Percentiles rank a stretch among this genome's conserved stretches.
phyloP scores from a whole-genome alignment of 495 filamentous ascomycete genomes.

The Pyrenula massariospora region DNA sequence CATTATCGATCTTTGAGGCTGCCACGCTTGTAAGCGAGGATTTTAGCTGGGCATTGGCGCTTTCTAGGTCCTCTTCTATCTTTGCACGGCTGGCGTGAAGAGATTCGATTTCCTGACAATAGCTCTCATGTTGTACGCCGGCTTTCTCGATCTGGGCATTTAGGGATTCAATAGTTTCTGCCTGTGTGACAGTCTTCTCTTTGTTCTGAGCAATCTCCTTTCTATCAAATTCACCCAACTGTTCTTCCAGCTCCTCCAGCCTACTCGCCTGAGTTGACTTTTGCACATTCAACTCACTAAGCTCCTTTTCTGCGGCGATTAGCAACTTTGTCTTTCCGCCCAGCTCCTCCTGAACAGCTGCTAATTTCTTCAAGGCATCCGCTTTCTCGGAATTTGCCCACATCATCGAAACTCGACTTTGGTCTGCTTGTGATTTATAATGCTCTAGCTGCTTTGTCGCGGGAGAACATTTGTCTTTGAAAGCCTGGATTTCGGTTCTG shows the following conservation, averaged over 20 bases:
- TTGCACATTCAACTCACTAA: background rate
- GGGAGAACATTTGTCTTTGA: background rate
- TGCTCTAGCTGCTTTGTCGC: background rate
- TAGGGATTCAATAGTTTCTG: background rate
- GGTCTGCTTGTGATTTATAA: background rate
- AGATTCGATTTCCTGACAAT: background rate
- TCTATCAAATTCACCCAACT: background rate
- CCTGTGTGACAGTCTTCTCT: background rate
- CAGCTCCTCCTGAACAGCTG: background rate
- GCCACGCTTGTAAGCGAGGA: background rate
- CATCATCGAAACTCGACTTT: background rate
- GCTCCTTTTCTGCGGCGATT: background rate
- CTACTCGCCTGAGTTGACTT: background rate
- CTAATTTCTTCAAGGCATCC: background rate
- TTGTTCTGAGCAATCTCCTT: background rate
- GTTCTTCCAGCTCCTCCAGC: background rate
- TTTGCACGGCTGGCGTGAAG: background rate
- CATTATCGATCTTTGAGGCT: background rate
- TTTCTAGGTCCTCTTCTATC: background rate
- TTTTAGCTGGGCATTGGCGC: background rate
- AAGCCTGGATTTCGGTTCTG: background rate
- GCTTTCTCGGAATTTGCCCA: background rate
- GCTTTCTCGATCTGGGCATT: background rate
- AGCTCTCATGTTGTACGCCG: background rate
- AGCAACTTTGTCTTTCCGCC: background rate